A percentile compares a stretch with the other conserved stretches of the same genome.
Evolutionary conservation across 495 filamentous ascomycete species (phyloP).

Genomic region (Daldinia decipiens): DNA sequence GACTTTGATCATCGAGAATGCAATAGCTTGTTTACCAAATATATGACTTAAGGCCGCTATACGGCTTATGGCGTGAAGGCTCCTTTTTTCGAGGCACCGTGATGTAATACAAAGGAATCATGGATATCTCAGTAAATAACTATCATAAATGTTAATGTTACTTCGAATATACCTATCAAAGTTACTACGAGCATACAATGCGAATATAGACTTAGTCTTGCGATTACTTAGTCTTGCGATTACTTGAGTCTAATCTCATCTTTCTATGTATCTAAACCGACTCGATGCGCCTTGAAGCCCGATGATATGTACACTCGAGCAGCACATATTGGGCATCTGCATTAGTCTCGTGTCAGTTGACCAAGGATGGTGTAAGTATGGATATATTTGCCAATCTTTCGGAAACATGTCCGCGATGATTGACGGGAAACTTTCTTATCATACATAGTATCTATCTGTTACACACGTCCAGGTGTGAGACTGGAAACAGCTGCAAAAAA

Average conservation of each 20-base stretch:
- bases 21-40: not conserved
- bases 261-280: not conserved
- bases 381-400: not conserved
- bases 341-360: slow-evolving; percentile 9
- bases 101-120: no score
- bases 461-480: slow-evolving; percentile 8
- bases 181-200: not conserved
- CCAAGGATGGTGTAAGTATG: not conserved
- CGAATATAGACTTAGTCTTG: not conserved
- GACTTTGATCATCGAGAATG: not conserved
- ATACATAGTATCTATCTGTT: slow-evolving; percentile 2
- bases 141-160: not conserved
- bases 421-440: slow-evolving; percentile 5
- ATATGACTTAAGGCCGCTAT: no score
- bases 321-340: slow-evolving; percentile 11
- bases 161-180: not conserved
- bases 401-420: not conserved
- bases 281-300: slow-evolving; percentile 2
- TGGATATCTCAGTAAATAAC: no score
- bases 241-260: not conserved
- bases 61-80: no score
- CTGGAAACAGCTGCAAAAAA: not conserved
- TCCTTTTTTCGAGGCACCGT: no score
- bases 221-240: not conserved
- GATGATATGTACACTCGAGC: not conserved